Evolutionary conservation across 108 stramenopile genomes (phyloP), one percentile per base, ranked within the genome.

Genomic region (Pseudonitzschia delicatissima): DNA sequence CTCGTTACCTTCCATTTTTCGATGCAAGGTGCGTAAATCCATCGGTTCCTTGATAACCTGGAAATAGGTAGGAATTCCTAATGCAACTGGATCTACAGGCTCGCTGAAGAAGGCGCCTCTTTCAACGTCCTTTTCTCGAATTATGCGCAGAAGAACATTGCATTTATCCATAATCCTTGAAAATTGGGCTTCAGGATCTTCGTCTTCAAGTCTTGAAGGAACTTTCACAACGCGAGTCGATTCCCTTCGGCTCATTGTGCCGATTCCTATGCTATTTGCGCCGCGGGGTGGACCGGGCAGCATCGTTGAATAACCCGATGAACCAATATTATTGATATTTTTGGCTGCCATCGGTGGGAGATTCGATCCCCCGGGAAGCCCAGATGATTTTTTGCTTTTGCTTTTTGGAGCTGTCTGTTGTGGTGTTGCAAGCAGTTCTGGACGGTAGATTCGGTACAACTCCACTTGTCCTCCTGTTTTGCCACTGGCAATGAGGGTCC

Each of bases 1-100:
- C 52, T 83, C 74, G 21, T 78, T 74, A 21, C 75, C 72, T 26
- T 97, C 88, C 79, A 98, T 77, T 67, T 81, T 86, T 2, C 66
- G 70, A 47, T 83, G 73, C 58, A 96, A 80, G 5, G 98, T 98
- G 23, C 92, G 88, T 36, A 99, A 64, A 82, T 99, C 98, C 98
- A 99, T 99, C 21, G 98, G 97, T 21, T 90, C 75, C 23, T 69
- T 81, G 49, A 96, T 87, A 11, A 94, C 76, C 51, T 97, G 94
- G 67, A 77, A 74, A 69, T 99, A 99, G 35, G 94, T 96, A 0
- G 96, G 97, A 44, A 99, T 85, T 11, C 80, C 79, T 12, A 96
- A 88, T 11, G 92, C 90, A 18, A 97, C 82, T 4, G 96, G 96
- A 76, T 99, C 98, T 3, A 99, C 98, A 42, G 97, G 96, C 52